Evolutionary conservation across 2,329 filamentous ascomycete species (phyloP).

Genomic region (Aspergillus puulaauensis): DNA sequence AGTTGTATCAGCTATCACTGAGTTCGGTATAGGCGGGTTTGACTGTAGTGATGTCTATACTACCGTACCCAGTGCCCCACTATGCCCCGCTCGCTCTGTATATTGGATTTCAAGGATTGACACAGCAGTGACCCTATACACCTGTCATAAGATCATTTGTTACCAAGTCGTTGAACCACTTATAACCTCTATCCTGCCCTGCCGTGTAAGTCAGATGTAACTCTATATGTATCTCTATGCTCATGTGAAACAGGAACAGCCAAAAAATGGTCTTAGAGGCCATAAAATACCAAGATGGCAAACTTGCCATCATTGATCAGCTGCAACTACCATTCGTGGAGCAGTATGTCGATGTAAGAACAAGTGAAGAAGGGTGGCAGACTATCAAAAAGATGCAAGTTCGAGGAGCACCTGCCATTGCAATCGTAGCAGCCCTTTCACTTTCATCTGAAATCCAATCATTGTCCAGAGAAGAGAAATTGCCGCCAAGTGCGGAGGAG

Average conservation of each 20-base stretch:
- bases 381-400: conserved; percentile 66
- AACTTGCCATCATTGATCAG: conserved; percentile 63
- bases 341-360: conserved; percentile 55
- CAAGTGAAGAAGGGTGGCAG: conserved; percentile 62
- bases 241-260: not conserved
- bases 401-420: conserved; percentile 85
- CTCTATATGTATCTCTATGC: not conserved
- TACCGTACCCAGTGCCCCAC: too few species aligned
- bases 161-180: too few species aligned
- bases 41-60: too few species aligned
- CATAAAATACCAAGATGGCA: conserved; percentile 58
- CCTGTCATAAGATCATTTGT: too few species aligned
- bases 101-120: too few species aligned
- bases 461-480: conserved; percentile 34
- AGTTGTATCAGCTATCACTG: too few species aligned
- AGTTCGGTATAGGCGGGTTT: too few species aligned
- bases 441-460: conserved; percentile 78
- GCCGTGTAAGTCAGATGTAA: too few species aligned
- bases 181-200: too few species aligned
- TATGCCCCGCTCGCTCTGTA: too few species aligned
- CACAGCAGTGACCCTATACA: too few species aligned
- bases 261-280: conserved; percentile 56
- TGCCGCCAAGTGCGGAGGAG: conserved; percentile 57
- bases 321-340: conserved; percentile 61
- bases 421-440: conserved; percentile 90